Base-by-base conservation (phyloP, 768 basidiomycete species). In the Tricholoma hemisulphureum region DNA sequence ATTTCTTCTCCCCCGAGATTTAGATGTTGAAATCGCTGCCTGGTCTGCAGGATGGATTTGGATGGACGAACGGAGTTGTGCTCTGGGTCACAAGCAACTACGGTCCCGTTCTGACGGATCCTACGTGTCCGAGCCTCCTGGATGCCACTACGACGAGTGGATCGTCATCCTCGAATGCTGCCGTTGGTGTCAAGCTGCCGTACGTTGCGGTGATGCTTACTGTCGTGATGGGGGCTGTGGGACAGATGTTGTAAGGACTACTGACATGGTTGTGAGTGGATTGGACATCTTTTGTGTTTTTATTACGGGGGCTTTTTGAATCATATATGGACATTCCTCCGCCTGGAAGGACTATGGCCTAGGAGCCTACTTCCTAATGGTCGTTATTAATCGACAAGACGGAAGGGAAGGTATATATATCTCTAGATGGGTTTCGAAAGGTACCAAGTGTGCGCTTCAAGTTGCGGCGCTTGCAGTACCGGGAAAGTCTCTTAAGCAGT, bases 41-140 rank as follows among this genome's bases (percentile, higher is more conserved):
- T 21, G 18, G 48, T 46, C 29, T 32, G n/a, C 34, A 82, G 80
- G 87, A 84, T 13, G 91, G 91, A 20, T 93, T 93, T 66, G 91
- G 92, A 16, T 95, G 93, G 92, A 93, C 91, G 39, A 93, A 94
- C 64, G 91, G 91, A 18, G 90, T 87, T 8, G 67, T 84, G 53
- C 80, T 93, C 35, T 93, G 88, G 87, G 75, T 89, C 20, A 85
- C 89, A 18, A 83, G 81, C 60, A 80, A 76, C 45, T 91, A 87
- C 64, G 91, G 89, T 0, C 50, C 75, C 1, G 68, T 81, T 11
- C 77, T 94, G 43, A 80, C 77, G 48, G 71, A 78, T 1, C 92
- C 91, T 0, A 57, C 75, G 29, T 94, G 92, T 64, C 92, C 92
- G 0, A 63, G 63, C 50, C 64, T 77, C 29, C 53, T 74, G 58